Conservation (phyloP, 2,329 filamentous ascomycete genomes). For the Apiospora koreana region DNA sequence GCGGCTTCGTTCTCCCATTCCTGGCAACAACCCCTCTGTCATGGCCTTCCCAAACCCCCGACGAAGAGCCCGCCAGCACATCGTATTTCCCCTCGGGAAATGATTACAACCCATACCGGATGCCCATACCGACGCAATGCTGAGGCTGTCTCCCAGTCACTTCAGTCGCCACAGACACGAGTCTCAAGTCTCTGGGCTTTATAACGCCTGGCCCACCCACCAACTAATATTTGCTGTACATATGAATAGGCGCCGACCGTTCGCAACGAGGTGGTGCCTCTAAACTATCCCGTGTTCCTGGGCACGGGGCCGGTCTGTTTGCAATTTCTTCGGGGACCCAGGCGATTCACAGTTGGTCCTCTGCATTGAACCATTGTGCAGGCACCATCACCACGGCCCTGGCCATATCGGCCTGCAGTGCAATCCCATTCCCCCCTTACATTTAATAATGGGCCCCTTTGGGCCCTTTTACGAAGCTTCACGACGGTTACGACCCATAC, state of each 20-base stretch:
- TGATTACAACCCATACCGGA: slow-evolving; percentile 18
- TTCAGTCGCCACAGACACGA: background rate
- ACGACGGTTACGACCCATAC: slow-evolving; percentile 28
- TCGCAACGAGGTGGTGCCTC: background rate
- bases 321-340: background rate
- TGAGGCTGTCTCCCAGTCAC: slow-evolving; percentile 12
- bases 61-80: slow-evolving; percentile 15
- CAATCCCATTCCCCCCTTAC: background rate
- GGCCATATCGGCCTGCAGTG: background rate
- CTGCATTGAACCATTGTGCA: background rate
- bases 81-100: slow-evolving; percentile 14
- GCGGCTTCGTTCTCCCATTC: slow-evolving; percentile 55
- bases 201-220: background rate
- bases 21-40: slow-evolving; percentile 21
- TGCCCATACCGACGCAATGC: slow-evolving; percentile 28
- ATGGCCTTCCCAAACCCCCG: background rate
- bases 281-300: background rate
- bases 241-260: slow-evolving; percentile 8
- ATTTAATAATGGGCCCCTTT: slow-evolving; percentile 19
- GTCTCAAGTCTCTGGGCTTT: background rate
- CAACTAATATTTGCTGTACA: background rate
- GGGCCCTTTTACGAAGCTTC: slow-evolving; percentile 26
- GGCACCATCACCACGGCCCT: background rate
- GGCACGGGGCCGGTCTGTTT: background rate
- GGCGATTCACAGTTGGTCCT: background rate